Evolutionary conservation across 1,139 yeast genomes (phyloP).

Genomic region (Trichomonascaceae sp.): DNA sequence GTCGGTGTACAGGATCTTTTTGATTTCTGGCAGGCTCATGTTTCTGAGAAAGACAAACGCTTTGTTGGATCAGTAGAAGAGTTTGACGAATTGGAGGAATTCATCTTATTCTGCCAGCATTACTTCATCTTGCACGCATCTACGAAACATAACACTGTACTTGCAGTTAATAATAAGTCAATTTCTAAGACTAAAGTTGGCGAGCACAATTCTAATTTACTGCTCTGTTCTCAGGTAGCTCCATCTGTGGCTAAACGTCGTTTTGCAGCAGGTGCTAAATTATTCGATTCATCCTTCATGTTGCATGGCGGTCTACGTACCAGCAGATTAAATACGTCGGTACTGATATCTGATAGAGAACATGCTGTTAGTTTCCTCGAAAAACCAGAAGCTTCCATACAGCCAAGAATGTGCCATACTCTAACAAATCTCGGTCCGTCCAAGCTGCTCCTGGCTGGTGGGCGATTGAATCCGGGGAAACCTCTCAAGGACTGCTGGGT

Average conservation of each 20-base stretch:
- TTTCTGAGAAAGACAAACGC: conserved; percentile 38
- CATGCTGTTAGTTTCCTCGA: conserved; percentile 4
- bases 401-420: conserved; percentile 58
- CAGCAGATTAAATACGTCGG: conserved; percentile 34
- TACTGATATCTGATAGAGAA: conserved; percentile 16
- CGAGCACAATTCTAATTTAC: background rate
- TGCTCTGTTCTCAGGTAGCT: background rate
- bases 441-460: conserved; percentile 51
- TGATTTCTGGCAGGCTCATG: conserved; percentile 49
- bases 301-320: conserved; percentile 55
- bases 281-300: conserved; percentile 28
- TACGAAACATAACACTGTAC: background rate
- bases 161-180: background rate
- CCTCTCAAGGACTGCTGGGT: conserved; percentile 42
- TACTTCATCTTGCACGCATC: conserved; percentile 65
- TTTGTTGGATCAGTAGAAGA: conserved; percentile 51
- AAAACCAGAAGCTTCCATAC: conserved; percentile 4
- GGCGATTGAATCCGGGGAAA: conserved; percentile 57
- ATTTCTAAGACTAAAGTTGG: background rate
- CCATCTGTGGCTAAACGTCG: conserved; percentile 34
- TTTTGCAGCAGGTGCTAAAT: conserved; percentile 43
- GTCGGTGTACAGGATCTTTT: conserved; percentile 53
- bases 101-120: conserved; percentile 69
- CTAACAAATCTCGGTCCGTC: conserved; percentile 35
- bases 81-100: conserved; percentile 84